Conservation (phyloP, 129 eudicot genomes). For the Chrysanthemum makinoi region DNA sequence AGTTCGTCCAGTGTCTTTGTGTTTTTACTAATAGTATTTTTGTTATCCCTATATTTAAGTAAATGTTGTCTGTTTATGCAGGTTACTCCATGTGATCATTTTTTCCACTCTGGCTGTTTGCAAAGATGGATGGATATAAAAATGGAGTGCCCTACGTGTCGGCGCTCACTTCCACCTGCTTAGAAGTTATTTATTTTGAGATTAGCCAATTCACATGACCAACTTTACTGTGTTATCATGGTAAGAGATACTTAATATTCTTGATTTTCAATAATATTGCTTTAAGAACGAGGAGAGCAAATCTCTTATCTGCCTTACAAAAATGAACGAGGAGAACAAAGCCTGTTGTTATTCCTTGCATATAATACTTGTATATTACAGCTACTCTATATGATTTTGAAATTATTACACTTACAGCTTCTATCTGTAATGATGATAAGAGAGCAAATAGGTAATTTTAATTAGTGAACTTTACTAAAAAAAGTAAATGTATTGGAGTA, state of each 20-base stretch:
- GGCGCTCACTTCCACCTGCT: constrained; percentile 97
- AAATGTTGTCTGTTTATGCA: constrained; percentile 19
- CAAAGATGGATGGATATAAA: constrained; percentile 99
- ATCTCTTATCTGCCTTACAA: too few species aligned
- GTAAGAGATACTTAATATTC: constrained; percentile 6
- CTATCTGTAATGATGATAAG: background rate
- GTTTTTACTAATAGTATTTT: background rate
- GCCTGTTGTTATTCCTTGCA: background rate
- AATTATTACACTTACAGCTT: too few species aligned
- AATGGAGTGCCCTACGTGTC: constrained; percentile 99
- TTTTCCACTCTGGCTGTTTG: constrained; percentile 93
- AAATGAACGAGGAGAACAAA: background rate
- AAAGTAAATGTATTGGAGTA: background rate
- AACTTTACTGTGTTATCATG: constrained; percentile 22
- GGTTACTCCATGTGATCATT: constrained; percentile 99
- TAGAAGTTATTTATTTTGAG: constrained; percentile 28
- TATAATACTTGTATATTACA: too few species aligned
- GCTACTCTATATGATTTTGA: too few species aligned
- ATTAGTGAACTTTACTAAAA: background rate
- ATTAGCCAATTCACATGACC: constrained; percentile 28
- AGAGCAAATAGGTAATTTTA: background rate
- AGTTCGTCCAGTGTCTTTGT: background rate
- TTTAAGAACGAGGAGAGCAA: background rate
- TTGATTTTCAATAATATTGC: background rate
- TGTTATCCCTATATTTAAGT: constrained; percentile 6